phyloP scores from a whole-genome alignment of 225 moss, liverwort and hornwort genomes.

The Straminergon stramineum region DNA sequence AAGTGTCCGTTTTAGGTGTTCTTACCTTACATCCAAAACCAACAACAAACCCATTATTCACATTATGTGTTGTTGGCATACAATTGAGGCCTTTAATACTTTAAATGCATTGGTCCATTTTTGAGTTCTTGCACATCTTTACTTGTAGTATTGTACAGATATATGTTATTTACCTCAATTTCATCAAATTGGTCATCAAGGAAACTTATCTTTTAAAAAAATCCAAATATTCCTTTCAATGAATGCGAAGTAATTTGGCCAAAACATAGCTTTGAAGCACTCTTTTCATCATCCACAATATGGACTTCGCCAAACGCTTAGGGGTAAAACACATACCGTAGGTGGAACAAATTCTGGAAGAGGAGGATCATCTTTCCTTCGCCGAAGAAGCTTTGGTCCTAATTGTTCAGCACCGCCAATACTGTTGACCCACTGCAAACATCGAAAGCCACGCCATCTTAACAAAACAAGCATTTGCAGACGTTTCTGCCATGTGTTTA shows the following conservation, averaged over 20 bases:
- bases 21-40: neutral
- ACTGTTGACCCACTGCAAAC: conserved; percentile 63
- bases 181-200: neutral
- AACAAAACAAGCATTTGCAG: neutral
- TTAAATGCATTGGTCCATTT: no score
- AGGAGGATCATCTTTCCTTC: conserved; percentile 46
- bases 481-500: neutral
- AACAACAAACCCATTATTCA: neutral
- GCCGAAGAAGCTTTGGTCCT: conserved; percentile 49
- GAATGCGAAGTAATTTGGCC: no score
- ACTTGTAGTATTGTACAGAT: neutral
- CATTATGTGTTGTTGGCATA: neutral
- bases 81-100: neutral
- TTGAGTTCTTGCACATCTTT: no score
- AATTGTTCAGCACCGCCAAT: conserved; percentile 74
- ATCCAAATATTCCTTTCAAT: neutral
- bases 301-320: neutral
- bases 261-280: neutral
- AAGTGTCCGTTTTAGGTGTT: no score
- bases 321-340: conserved; percentile 22
- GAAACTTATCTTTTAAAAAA: no score
- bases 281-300: neutral
- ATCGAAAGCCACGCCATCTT: neutral
- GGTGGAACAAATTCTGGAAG: conserved; percentile 76
- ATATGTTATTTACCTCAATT: neutral